A percentile compares a stretch with the other conserved stretches of the same genome.
phyloP scores from a whole-genome alignment of 2,329 filamentous ascomycete genomes.

The Grosmannia serpens region DNA sequence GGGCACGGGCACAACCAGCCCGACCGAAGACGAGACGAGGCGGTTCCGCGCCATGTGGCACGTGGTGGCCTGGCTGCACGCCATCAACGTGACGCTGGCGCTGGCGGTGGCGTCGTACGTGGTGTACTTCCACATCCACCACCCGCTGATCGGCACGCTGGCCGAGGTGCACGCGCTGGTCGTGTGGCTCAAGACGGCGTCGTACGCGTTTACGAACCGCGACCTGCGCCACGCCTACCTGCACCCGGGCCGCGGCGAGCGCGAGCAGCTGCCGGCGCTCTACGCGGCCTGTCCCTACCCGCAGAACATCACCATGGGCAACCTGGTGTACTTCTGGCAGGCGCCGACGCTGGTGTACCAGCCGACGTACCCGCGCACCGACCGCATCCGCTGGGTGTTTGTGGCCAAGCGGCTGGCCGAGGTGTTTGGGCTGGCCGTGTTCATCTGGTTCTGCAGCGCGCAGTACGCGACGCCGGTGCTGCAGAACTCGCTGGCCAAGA shows the following conservation, averaged over 20 bases:
- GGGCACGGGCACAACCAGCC: constrained; percentile 29
- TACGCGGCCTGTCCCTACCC: constrained; percentile 83
- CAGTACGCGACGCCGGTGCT: constrained; percentile 90
- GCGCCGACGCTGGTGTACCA: constrained; percentile 95
- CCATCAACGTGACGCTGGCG: constrained; percentile 71
- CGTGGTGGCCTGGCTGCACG: constrained; percentile 68
- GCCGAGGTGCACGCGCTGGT: constrained; percentile 87
- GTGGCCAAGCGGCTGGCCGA: constrained; percentile 75
- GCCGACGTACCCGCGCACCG: constrained; percentile 82
- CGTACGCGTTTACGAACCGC: constrained; percentile 92
- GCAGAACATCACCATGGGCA: constrained; percentile 75
- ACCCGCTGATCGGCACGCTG: constrained; percentile 85
- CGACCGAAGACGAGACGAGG: constrained; percentile 49
- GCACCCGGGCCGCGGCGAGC: constrained; percentile 56
- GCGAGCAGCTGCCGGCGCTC: constrained; percentile 63
- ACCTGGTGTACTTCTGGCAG: constrained; percentile 95
- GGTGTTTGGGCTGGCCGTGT: constrained; percentile 64
- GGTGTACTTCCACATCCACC: constrained; percentile 85
- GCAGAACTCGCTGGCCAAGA: constrained; percentile 79
- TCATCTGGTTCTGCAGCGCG: constrained; percentile 90
- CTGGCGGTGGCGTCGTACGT: constrained; percentile 70
- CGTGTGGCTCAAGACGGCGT: constrained; percentile 91
- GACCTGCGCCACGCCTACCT: constrained; percentile 87
- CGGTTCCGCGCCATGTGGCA: constrained; percentile 69
- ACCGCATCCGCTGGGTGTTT: constrained; percentile 74